Conservation (phyloP, 1,284 basidiomycete genomes). For the Hymenochaete sp. region DNA sequence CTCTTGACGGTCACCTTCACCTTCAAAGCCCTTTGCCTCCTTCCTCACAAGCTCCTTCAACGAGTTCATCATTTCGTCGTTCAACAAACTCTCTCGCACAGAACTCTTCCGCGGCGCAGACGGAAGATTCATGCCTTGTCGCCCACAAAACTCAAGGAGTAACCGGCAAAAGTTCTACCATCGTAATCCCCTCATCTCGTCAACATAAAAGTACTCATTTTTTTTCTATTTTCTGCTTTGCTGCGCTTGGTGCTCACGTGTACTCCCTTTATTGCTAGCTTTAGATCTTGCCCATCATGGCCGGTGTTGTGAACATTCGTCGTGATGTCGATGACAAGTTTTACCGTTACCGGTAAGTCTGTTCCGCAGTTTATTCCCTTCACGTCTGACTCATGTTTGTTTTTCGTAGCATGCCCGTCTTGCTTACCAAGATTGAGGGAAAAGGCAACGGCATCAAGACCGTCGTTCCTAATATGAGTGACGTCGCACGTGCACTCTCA, state of each 20-base stretch:
- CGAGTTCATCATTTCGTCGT: conserved; percentile 55
- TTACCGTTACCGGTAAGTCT: conserved; percentile 71
- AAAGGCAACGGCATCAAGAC: conserved; percentile 99
- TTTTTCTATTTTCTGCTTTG: background rate
- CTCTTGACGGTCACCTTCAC: too few relatives aligned
- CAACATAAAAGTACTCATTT: conserved; percentile 47
- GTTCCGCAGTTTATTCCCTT: background rate
- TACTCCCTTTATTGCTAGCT: conserved; percentile 32
- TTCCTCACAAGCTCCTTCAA: conserved; percentile 10
- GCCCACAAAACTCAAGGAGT: conserved; percentile 52
- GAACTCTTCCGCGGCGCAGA: conserved; percentile 56
- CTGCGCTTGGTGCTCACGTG: background rate
- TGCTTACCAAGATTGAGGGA: conserved; percentile 96
- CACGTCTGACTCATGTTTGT: conserved; percentile 11
- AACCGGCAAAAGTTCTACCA: conserved; percentile 49
- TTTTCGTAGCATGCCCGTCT: conserved; percentile 76
- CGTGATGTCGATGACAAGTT: conserved; percentile 97
- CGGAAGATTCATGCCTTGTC: conserved; percentile 88
- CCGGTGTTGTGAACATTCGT: conserved; percentile 91
- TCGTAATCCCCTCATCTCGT: conserved; percentile 44
- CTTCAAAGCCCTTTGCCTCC: conserved; percentile 1
- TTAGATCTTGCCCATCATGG: conserved; percentile 67
- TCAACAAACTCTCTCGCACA: conserved; percentile 32
- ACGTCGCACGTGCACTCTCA: conserved; percentile 91
- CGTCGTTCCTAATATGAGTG: conserved; percentile 96